Evolutionary conservation across 805 yeast genomes (phyloP).

Genomic region (Lachancea lanzarotensis): DNA sequence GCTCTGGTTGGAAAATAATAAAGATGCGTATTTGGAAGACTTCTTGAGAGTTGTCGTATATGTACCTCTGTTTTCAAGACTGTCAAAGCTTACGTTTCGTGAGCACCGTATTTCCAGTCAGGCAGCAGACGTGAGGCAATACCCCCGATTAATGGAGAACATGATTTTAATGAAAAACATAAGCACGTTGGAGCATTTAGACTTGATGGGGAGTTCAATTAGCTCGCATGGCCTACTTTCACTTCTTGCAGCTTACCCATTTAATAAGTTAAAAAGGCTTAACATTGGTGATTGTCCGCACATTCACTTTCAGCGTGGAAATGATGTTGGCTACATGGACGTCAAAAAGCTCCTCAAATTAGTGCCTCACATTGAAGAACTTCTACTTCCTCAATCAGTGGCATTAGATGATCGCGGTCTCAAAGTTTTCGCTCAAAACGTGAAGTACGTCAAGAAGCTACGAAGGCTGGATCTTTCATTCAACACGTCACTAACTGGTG

Average conservation of each 20-base stretch:
- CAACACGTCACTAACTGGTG: constrained; percentile 29
- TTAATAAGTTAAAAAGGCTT: constrained; percentile 11
- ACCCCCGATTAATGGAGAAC: constrained; percentile 9
- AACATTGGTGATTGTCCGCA: constrained; percentile 25
- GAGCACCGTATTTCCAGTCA: constrained; percentile 13
- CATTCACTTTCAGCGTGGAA: constrained; percentile 8
- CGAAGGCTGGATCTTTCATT: constrained; percentile 25
- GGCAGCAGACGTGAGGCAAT: constrained; percentile 3
- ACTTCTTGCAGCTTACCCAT: constrained; percentile 12
- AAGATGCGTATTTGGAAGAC: constrained; percentile 14
- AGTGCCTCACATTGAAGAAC: constrained; percentile 16
- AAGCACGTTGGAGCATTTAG: constrained; percentile 15
- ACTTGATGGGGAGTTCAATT: constrained; percentile 29
- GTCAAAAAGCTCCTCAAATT: constrained; percentile 10
- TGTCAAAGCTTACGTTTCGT: constrained; percentile 26
- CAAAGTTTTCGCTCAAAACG: constrained; percentile 12
- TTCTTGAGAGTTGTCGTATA: constrained; percentile 16
- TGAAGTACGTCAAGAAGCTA: constrained; percentile 13
- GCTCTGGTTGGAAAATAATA: constrained; percentile 29
- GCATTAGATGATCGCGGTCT: constrained; percentile 19
- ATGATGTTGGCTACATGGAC: constrained; percentile 12
- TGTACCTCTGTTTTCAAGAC: constrained; percentile 12
- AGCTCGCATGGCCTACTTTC: constrained; percentile 21
- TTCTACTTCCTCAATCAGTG: constrained; percentile 24
- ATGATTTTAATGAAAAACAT: constrained; percentile 16